Evolutionary conservation across 306 rosid genomes (phyloP), one percentile per base, ranked within the genome.

Genomic region (Herpetospermum pedunculosum): DNA sequence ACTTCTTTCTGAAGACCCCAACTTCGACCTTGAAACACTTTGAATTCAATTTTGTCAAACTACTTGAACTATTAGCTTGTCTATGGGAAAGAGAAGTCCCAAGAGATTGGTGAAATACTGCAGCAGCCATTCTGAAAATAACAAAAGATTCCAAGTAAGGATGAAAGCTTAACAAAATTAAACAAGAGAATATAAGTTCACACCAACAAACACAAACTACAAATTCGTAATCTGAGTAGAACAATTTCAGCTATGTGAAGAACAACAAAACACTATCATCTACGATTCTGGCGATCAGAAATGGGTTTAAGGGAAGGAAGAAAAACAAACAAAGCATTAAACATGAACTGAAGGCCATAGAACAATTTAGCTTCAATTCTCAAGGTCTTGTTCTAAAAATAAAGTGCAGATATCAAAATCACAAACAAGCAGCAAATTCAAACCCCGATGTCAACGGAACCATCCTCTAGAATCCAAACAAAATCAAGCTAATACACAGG

Each of bases 81-180:
- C 87, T 80, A 34, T 71, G 80, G 15, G 86, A 46, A 74, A 83
- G 86, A 73, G 76, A 59, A 70, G 80, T 79, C 63, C 95, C 90
- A 74, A 89, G 73, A 63, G 83, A 80, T 75, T 83, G 95, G 72
- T 81, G 81, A 85, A 75, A 87, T 34, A 76, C 88, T 79, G 88
- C 82, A 74, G 96, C 83, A 60, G 97, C 96, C 99, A 95, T 95
- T 54, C 70, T 94, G 90, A 84, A 86, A 83, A 48, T 70, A 38
- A 50, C 40, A 73, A 54, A 75, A 75, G 1, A 35, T 53, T 74
- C 70, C 85, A 75, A 15, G 14, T 73, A 50, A 72, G 62, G 16
- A 41, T 29, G 30, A 21, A 53, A 30, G 23, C 14, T 50, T 12
- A 49, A 13, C 21, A 5, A 63, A 77, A 41, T 37, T 23, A 40